Conservation (phyloP, 805 yeast species). For the Wickerhamomyces chaumierensis region DNA sequence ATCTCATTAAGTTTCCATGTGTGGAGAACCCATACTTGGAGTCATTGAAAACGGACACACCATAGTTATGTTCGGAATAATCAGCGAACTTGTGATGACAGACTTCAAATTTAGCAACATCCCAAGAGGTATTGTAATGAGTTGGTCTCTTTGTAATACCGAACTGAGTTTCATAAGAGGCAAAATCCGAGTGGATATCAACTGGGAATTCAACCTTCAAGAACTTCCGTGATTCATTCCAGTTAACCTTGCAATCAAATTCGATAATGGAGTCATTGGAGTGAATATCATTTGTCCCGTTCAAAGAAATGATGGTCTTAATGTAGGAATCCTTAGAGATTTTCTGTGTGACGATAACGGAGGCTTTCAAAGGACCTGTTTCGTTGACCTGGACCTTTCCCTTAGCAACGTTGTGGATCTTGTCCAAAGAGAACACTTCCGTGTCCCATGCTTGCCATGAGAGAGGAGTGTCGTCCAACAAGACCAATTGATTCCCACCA, state of each 20-base stretch:
- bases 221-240: slow-evolving; percentile 85
- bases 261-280: slow-evolving; percentile 30
- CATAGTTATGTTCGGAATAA: slow-evolving; percentile 75
- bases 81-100: slow-evolving; percentile 93
- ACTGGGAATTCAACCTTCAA: slow-evolving; percentile 94
- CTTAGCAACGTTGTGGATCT: slow-evolving; percentile 37
- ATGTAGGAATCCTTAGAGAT: slow-evolving; percentile 49
- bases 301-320: slow-evolving; percentile 58
- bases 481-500: slow-evolving; percentile 73
- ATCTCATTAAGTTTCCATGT: slow-evolving; percentile 85
- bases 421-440: slow-evolving; percentile 76
- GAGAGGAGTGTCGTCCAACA: slow-evolving; percentile 85
- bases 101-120: slow-evolving; percentile 91
- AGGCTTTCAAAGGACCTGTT: slow-evolving; percentile 47
- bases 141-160: slow-evolving; percentile 90
- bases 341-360: slow-evolving; percentile 50
- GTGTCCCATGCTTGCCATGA: slow-evolving; percentile 98
- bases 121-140: slow-evolving; percentile 93
- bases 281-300: slow-evolving; percentile 33
- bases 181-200: slow-evolving; percentile 61
- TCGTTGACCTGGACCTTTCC: slow-evolving; percentile 28
- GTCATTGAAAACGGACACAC: slow-evolving; percentile 76
- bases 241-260: slow-evolving; percentile 53
- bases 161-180: slow-evolving; percentile 88
- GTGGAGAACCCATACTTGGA: slow-evolving; percentile 87